Base-by-base conservation (phyloP, 768 basidiomycete species). In the Chlorophyllum brunneum region DNA sequence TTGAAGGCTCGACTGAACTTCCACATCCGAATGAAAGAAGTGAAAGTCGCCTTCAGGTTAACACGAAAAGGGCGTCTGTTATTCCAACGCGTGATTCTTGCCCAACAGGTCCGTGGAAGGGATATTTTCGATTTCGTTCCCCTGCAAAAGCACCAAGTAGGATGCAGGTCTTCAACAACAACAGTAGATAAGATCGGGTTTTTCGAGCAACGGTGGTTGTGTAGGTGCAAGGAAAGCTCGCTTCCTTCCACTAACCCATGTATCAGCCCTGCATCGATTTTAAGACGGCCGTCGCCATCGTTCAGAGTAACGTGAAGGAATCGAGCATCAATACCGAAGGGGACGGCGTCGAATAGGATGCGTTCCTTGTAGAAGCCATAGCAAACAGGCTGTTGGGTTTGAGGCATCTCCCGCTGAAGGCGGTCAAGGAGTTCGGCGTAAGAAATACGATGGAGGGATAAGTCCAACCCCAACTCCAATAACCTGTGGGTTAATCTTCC, bases 181-280 rank as follows among this genome's bases (percentile, higher is more conserved):
- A 77, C 74, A 30, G 60, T 72, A 22, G 77, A 79, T 10, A 84
- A 64, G 16, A 72, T 51, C 1, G 79, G 77, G 56, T 86, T 87
- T 42, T 69, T 65, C 5, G 84, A 84, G 18, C 77, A 77, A n/a
- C 68, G 68, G 55, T 72, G 72, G 62, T 86, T 85, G 63, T 86
- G 83, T 18, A 73, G 67, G 61, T 86, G 83, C 18, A 87, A 40
- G 34, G 74, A 76, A 54, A 88, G 74, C 56, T 84, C 80, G 7
- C 76, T 82, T 41, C 83, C 85, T 54, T 77, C 75, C n/a, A 76
- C 73, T 16, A 87, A 69, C 1, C 85, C 85, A 54, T 86, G 83
- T 4, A 81, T 76, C 0, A 77, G 73, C 10, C 86, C 86, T 31
- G 79, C 75, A 29, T 77, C 76, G 27, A 87, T 64, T 54, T 76